Conservation (phyloP, 2,329 filamentous ascomycete genomes). For the Cladophialophora exuberans region DNA sequence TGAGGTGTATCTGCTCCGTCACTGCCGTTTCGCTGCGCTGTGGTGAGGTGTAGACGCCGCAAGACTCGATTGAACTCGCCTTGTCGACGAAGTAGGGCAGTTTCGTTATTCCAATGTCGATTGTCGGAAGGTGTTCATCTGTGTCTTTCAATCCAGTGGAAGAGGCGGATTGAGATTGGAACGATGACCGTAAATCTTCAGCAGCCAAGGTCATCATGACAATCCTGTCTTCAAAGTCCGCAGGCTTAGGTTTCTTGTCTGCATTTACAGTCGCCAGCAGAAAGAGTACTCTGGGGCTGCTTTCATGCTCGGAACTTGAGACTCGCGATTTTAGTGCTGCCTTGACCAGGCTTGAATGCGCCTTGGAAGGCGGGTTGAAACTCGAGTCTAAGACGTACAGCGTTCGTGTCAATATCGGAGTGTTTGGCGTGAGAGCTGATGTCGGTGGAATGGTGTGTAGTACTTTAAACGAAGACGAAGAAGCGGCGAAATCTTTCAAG, state of each 20-base stretch:
- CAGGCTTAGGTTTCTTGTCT: slow-evolving; percentile 60
- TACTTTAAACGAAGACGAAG: slow-evolving; percentile 22
- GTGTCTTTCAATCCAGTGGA: neutral
- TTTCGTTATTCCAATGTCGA: slow-evolving; percentile 54
- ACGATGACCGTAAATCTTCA: slow-evolving; percentile 41
- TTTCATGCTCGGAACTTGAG: neutral
- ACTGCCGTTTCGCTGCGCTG: neutral
- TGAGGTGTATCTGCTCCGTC: slow-evolving; percentile 51
- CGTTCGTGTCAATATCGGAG: slow-evolving; percentile 13
- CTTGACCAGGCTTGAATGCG: slow-evolving; percentile 60
- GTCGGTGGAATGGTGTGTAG: slow-evolving; percentile 20
- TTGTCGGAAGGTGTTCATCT: slow-evolving; percentile 33
- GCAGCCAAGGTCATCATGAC: slow-evolving; percentile 55
- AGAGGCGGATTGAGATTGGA: neutral
- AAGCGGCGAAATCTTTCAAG: slow-evolving; percentile 25
- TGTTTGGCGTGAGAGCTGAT: slow-evolving; percentile 10
- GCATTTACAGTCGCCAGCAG: slow-evolving; percentile 68
- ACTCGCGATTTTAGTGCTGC: slow-evolving; percentile 50
- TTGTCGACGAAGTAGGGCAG: slow-evolving; percentile 54
- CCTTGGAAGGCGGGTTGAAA: slow-evolving; percentile 67
- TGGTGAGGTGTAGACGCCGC: slow-evolving; percentile 39
- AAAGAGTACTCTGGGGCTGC: slow-evolving; percentile 55
- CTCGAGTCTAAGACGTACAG: slow-evolving; percentile 68
- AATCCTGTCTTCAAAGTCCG: slow-evolving; percentile 52
- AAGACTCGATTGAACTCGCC: slow-evolving; percentile 46